A percentile compares a stretch with the other conserved stretches of the same genome.
These are phyloP conservation scores for Cetradonia linearis DNA, from an alignment of 495 filamentous ascomycete genomes.

Conservation along the genomic window DNA sequence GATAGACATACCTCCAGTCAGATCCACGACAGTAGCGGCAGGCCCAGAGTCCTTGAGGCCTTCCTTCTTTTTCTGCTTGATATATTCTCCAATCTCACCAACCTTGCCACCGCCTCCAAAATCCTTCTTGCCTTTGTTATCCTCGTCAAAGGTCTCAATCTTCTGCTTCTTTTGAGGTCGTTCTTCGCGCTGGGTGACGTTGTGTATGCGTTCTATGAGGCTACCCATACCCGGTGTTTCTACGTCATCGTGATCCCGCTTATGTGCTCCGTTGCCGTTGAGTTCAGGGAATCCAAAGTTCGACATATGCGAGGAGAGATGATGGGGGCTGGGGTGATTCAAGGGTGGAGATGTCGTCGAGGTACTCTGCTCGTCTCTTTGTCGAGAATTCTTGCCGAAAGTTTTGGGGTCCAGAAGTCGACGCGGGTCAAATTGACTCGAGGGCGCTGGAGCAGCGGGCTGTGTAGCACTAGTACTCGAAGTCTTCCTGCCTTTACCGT, in stretches of 20 bases:
- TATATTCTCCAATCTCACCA: constrained; percentile 51
- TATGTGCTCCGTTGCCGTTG: constrained; percentile 6
- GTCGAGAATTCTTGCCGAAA: constrained; percentile 7
- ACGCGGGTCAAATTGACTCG: constrained; percentile 12
- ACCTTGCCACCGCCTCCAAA: constrained; percentile 40
- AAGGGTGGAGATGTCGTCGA: neutral
- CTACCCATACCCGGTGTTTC: constrained; percentile 27
- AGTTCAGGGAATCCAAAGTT: neutral
- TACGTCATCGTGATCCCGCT: constrained; percentile 24
- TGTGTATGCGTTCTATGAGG: constrained; percentile 60
- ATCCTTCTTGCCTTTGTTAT: constrained; percentile 31
- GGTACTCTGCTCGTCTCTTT: neutral
- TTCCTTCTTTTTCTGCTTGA: constrained; percentile 46
- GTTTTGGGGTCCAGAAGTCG: constrained; percentile 25
- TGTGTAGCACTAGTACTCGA: neutral
- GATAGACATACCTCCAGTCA: constrained; percentile 44
- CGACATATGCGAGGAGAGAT: constrained; percentile 1
- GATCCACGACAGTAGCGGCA: constrained; percentile 45
- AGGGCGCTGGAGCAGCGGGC: neutral
- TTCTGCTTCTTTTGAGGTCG: constrained; percentile 59
- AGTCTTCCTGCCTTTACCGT: constrained; percentile 16
- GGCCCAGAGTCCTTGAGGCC: constrained; percentile 31
- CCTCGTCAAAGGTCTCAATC: constrained; percentile 33
- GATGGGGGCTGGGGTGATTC: neutral
- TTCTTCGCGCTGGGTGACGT: constrained; percentile 52